phyloP scores from a whole-genome alignment of 352 stramenopile species.

The Saprolegnia diclina region DNA sequence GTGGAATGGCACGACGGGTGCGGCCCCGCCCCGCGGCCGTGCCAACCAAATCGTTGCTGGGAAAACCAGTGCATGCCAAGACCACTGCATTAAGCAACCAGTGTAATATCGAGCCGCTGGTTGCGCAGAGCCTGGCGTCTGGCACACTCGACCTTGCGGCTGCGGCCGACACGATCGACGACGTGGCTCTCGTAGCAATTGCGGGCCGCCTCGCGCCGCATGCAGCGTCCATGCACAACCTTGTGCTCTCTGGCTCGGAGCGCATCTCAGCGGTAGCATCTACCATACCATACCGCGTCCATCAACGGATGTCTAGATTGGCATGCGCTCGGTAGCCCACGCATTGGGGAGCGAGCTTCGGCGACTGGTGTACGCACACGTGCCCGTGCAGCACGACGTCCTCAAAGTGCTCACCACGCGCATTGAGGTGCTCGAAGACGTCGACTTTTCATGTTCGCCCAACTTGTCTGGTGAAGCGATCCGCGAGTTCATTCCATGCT shows the following conservation, averaged over 20 bases:
- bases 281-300: neutral
- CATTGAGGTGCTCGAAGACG: constrained; percentile 46
- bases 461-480: constrained; percentile 49
- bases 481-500: constrained; percentile 68
- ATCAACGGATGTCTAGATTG: constrained; percentile 36
- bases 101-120: neutral
- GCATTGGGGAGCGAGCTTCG: constrained; percentile 42
- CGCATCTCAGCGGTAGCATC: neutral
- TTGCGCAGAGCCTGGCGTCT: neutral
- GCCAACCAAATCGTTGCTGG: neutral
- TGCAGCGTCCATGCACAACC: neutral
- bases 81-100: neutral
- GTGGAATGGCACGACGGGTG: no score
- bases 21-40: no score
- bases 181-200: constrained; percentile 4
- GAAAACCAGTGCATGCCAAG: neutral
- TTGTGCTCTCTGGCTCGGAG: neutral
- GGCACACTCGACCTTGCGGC: neutral
- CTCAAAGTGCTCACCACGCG: constrained; percentile 67
- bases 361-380: constrained; percentile 48
- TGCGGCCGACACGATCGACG: neutral
- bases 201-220: neutral
- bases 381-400: constrained; percentile 43
- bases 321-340: constrained; percentile 63
- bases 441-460: constrained; percentile 58